Conservation (phyloP, 768 basidiomycete species). For the Lentinula aciculospora region DNA sequence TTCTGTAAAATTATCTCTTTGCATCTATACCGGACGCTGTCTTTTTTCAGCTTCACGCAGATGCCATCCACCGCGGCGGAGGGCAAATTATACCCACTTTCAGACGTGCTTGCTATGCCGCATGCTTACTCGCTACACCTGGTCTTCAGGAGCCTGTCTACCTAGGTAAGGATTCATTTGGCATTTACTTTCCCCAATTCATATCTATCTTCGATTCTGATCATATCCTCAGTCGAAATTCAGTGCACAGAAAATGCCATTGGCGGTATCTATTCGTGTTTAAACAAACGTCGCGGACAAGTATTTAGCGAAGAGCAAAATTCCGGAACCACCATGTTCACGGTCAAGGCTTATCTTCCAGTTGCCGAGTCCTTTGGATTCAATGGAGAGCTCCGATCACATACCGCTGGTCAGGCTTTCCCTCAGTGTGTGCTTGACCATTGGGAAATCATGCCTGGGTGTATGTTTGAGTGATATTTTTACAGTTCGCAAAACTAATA, state of each 20-base stretch:
- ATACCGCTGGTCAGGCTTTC: slow-evolving; percentile 97
- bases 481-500: not conserved
- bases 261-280: slow-evolving; percentile 90
- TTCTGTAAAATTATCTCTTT: not conserved
- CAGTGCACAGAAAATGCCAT: slow-evolving; percentile 97
- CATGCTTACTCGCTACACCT: slow-evolving; percentile 86
- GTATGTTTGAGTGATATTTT: slow-evolving; percentile 42
- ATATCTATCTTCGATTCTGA: not conserved
- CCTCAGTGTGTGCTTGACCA: slow-evolving; percentile 93
- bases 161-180: no score
- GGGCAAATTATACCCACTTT: slow-evolving; percentile 97
- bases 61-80: slow-evolving; percentile 99
- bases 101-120: slow-evolving; percentile 95
- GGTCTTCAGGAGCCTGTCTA: slow-evolving; percentile 95
- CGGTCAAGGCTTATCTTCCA: slow-evolving; percentile 94
- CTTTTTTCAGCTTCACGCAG: slow-evolving; percentile 74
- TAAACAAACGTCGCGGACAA: slow-evolving; percentile 97
- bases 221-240: slow-evolving; percentile 71
- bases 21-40: not conserved
- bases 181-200: no score
- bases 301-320: slow-evolving; percentile 98
- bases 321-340: slow-evolving; percentile 98
- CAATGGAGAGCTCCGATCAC: slow-evolving; percentile 91
- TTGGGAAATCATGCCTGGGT: slow-evolving; percentile 82
- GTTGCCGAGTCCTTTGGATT: slow-evolving; percentile 94